Evolutionary conservation across 1,139 yeast genomes (phyloP), one percentile per base, ranked within the genome.

Genomic region (Protomyces inundatus): DNA sequence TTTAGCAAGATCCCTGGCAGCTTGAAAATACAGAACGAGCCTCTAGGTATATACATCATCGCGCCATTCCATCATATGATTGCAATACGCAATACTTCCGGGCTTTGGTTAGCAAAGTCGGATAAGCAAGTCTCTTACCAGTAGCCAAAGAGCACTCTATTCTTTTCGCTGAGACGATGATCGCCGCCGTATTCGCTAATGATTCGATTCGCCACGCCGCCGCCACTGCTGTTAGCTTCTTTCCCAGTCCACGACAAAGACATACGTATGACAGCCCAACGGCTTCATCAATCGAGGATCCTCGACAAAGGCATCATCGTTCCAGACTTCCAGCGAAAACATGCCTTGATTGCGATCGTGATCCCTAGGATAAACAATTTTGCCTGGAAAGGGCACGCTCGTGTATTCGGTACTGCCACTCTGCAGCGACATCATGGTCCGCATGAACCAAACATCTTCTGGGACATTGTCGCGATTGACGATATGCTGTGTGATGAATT

Each of bases 381-480:
- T 30, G 23, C 48, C 48, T 14, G 48, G 48, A 9, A 42, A 42
- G 4, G 48, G 48, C 32, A 42, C 48, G 1, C 23, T 16, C 10
- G 48, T 42, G 4, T 42, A 42, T 5, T 42, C 48, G 30, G n/a
- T 42, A 16, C 16, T 16, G 23, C 23, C 32, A n/a, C 23, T 5
- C 48, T 42, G 48, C 16, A 42, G 32, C n/a, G 48, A 42, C 16
- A 42, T 6, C 48, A 42, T 42, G 10, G 30, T 32, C 14, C 56
- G 42, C 53, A 55, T 58, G 45, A 51, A 58, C 52, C 55, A 58
- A 16, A 58, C 62, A 52, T 58, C 62, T 34, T 58, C 62, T 7
- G 62, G 56, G 23, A 23, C 35, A 16, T 58, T 39, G 55, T 33
- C 42, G 6, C 51, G 51, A 33, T 39, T 52, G 3, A 52, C 45